Evolutionary conservation across 345 rosid species (phyloP), one percentile per base, ranked within the genome.

Genomic region (Cochlearia excelsa): DNA sequence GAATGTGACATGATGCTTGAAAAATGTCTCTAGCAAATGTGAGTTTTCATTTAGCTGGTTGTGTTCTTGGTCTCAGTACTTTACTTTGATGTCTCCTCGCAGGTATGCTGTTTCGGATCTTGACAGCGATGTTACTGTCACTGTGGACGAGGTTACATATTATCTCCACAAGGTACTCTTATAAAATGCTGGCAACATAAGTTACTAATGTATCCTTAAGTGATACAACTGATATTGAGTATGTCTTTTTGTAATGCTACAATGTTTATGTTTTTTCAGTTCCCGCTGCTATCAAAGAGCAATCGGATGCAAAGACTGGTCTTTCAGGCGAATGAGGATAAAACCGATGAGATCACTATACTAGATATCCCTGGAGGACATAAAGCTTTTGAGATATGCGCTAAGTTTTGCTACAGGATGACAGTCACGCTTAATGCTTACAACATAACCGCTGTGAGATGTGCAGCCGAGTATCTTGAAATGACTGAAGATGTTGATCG

Each of bases 381-480:
- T 8, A 80, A 83, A 72, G 85, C 98, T 43, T 91, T 91, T 57
- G 98, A 91, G 73, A 84, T 86, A 50, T 91, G 98, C 77, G 93
- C 95, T 1, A 91, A 16, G 23, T 91, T 88, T 75, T 91, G 98
- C 80, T 91, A 91, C 58, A 95, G 92, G 40, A 86, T 91, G 87
- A 84, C 75, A 0, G 95, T 91, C 16, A 88, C 87, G 1, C 88
- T 91, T 33, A 91, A 83, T 73, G 90, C 96, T 39, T 84, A 80
- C 76, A 84, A 86, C 68, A 90, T 91, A 58, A 88, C 83, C 5
- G 87, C 93, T 53, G 83, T 83, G 54, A 83, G 96, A 30, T 91
- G 98, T 33, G 95, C 92, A 2, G 95, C 98, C 2, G 90, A 88
- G 76, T 88, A 82, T 75, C 92, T 91, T 61, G 95, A 91, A 75